Evolutionary conservation across 2,329 filamentous ascomycete genomes (phyloP).

Genomic region (Berkeleyomyces rouxiae): DNA sequence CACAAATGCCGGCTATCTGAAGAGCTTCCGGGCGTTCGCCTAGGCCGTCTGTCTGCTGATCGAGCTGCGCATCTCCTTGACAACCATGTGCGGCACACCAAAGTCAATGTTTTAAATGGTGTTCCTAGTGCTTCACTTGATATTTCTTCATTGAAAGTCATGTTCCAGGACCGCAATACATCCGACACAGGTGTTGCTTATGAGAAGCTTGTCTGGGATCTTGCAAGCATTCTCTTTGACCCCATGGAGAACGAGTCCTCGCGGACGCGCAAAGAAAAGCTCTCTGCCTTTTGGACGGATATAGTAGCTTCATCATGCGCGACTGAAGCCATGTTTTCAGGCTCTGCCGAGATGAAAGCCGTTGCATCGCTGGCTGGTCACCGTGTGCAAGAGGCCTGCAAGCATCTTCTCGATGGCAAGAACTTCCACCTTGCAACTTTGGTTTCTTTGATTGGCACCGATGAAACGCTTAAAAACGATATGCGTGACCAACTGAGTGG

Average conservation of each 20-base stretch:
- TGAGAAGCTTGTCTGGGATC: constrained; percentile 67
- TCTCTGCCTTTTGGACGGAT: constrained; percentile 51
- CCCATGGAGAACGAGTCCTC: constrained; percentile 23
- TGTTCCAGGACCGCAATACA: constrained; percentile 27
- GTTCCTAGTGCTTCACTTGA: constrained; percentile 42
- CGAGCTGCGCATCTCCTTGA: constrained; percentile 37
- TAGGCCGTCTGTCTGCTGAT: constrained; percentile 45
- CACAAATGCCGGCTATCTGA: constrained; percentile 42
- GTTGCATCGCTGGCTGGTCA: constrained; percentile 65
- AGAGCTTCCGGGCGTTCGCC: constrained; percentile 46
- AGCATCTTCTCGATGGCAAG: constrained; percentile 54
- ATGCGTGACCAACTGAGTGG: constrained; percentile 66
- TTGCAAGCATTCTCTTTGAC: constrained; percentile 79
- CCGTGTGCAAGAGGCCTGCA: constrained; percentile 68
- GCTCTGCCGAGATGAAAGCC: constrained; percentile 64
- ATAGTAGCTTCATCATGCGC: constrained; percentile 45
- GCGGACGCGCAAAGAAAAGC: constrained; percentile 38
- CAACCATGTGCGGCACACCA: constrained; percentile 38
- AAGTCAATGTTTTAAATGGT: constrained; percentile 35
- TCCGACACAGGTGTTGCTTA: constrained; percentile 34
- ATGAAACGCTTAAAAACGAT: constrained; percentile 50
- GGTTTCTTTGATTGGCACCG: constrained; percentile 64
- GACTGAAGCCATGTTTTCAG: constrained; percentile 39
- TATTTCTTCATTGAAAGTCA: constrained; percentile 21
- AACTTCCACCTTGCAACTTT: constrained; percentile 76